These are phyloP conservation scores for Centella asiatica DNA, from an alignment of 129 eudicot species.

Conservation along the genomic window DNA sequence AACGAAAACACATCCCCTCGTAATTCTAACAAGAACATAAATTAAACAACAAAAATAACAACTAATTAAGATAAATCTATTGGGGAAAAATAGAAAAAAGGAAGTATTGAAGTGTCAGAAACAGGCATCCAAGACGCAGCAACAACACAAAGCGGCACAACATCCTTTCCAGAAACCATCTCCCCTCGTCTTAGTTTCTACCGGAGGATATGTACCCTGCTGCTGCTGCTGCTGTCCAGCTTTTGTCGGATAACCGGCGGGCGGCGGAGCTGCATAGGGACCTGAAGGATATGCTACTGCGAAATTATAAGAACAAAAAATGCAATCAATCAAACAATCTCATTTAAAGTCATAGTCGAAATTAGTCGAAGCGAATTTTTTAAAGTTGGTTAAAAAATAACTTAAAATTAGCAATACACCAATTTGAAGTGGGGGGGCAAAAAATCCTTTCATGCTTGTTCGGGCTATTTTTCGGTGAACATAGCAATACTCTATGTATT, in stretches of 20 bases:
- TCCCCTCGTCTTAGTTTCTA: not conserved
- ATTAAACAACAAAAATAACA: too few species aligned
- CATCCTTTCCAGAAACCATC: constrained; percentile 9
- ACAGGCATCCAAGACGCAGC: constrained; percentile 1
- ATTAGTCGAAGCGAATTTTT: not conserved
- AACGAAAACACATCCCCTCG: too few species aligned
- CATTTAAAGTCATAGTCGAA: not conserved
- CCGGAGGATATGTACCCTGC: not conserved
- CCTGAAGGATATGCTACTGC: not conserved
- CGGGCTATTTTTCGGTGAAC: too few species aligned
- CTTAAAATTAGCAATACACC: too few species aligned
- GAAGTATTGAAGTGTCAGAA: too few species aligned
- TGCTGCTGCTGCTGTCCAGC: not conserved
- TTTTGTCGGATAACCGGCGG: constrained; percentile 2
- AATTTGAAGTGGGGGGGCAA: too few species aligned
- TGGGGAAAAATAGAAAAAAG: too few species aligned
- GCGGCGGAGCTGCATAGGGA: constrained; percentile 5
- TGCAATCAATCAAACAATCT: not conserved
- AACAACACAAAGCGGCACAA: constrained; percentile 3
- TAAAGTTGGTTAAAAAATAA: too few species aligned
- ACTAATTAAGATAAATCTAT: too few species aligned
- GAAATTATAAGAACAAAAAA: not conserved
- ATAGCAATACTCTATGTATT: too few species aligned
- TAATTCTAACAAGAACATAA: too few species aligned
- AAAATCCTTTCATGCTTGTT: too few species aligned